Conservation (phyloP, 441 rosid species). For the Erodium moschatum region DNA sequence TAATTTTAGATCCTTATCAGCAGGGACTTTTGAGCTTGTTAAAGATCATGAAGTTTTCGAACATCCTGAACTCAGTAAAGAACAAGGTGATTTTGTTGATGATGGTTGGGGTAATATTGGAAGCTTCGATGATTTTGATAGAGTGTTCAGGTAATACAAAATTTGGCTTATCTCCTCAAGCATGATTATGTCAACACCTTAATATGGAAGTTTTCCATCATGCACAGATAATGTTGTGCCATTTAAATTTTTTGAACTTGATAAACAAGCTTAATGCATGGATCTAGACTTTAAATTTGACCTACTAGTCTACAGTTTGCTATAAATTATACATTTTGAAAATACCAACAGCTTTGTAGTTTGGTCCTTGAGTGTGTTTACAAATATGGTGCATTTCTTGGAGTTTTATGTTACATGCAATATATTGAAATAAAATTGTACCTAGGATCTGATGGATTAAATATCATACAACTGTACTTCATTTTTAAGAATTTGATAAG, state of each 20-base stretch:
- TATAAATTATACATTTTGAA: background rate
- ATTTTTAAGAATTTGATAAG: conserved; percentile 14
- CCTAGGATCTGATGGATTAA: background rate
- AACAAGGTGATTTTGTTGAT: conserved; percentile 69
- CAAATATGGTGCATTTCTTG: background rate
- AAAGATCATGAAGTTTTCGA: conserved; percentile 20
- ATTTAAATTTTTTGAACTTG: background rate
- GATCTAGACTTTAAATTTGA: background rate
- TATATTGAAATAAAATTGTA: background rate
- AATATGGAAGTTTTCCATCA: background rate
- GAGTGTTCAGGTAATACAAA: conserved; percentile 73
- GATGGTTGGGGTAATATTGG: conserved; percentile 86
- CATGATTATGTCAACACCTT: conserved; percentile 6
- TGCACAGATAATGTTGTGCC: background rate
- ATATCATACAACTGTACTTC: background rate
- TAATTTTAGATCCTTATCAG: conserved; percentile 29
- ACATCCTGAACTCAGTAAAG: conserved; percentile 48
- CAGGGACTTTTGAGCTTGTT: conserved; percentile 37
- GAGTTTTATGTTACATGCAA: background rate
- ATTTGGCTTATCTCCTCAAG: conserved; percentile 17
- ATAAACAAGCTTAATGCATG: background rate
- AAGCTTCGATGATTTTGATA: conserved; percentile 94
- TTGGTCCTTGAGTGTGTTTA: background rate
- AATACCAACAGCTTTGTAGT: background rate
- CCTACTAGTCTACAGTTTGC: background rate